A percentile compares a stretch with the other conserved stretches of the same genome.
Evolutionary conservation across 805 yeast genomes (phyloP).

Genomic region (Myxozyma monticola): DNA sequence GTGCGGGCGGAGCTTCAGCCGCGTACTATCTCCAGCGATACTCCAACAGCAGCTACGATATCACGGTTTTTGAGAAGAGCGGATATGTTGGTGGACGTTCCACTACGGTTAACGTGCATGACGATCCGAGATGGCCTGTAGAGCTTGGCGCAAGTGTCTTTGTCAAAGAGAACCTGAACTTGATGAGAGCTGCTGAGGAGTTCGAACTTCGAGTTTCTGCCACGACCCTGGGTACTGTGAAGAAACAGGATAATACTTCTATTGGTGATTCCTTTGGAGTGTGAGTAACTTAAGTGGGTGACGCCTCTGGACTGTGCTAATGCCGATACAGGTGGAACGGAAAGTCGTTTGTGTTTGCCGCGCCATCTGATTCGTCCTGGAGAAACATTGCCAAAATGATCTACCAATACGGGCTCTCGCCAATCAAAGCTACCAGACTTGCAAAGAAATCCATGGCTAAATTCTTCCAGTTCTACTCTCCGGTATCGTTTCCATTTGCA

Average conservation of each 20-base stretch:
- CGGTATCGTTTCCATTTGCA: conserved; percentile 43
- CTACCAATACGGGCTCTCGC: conserved; percentile 40
- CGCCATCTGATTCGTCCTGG: conserved; percentile 20
- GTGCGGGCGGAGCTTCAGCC: conserved; percentile 53
- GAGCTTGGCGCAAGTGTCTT: conserved; percentile 53
- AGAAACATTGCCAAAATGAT: conserved; percentile 32
- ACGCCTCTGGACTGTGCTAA: background rate
- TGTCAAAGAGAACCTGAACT: conserved; percentile 44
- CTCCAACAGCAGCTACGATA: conserved; percentile 40
- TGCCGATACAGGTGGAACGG: conserved; percentile 25
- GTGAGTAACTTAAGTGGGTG: conserved; percentile 8
- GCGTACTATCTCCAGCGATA: conserved; percentile 48
- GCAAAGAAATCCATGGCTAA: conserved; percentile 31
- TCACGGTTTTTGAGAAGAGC: conserved; percentile 47
- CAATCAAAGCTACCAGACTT: conserved; percentile 32
- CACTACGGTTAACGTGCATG: conserved; percentile 41
- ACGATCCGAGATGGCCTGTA: conserved; percentile 34
- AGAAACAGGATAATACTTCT: conserved; percentile 21
- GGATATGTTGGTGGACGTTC: conserved; percentile 50
- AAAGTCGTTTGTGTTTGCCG: conserved; percentile 14
- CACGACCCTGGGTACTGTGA: background rate
- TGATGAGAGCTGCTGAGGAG: conserved; percentile 42
- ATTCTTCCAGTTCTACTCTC: conserved; percentile 41
- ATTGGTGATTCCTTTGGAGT: conserved; percentile 45
- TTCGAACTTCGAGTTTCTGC: conserved; percentile 38